Conservation (phyloP, 352 stramenopile species). For the Phytophthora capsici region DNA sequence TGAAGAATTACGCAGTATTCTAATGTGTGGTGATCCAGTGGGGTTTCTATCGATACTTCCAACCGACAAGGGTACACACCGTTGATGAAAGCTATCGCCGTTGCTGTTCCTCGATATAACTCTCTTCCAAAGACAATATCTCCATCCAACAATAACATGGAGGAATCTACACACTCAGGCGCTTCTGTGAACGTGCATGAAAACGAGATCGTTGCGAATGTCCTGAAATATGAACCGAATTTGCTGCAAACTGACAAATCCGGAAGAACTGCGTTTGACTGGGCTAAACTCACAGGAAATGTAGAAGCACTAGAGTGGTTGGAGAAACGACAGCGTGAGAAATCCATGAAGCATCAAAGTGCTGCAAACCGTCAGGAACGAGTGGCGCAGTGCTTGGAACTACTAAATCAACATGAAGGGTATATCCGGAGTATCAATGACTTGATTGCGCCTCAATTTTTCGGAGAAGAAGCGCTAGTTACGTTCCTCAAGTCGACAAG, state of each 20-base stretch:
- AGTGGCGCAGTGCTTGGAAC: constrained; percentile 41
- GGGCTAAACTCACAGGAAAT: constrained; percentile 65
- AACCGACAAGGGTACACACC: constrained; percentile 72
- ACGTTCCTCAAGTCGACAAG: constrained; percentile 36
- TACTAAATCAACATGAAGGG: constrained; percentile 47
- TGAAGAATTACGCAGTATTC: background rate
- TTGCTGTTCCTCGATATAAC: constrained; percentile 32
- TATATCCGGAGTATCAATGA: constrained; percentile 35
- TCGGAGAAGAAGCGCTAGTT: constrained; percentile 48
- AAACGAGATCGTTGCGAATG: constrained; percentile 52
- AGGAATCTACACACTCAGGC: constrained; percentile 38
- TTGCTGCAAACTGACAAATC: constrained; percentile 46
- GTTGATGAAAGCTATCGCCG: constrained; percentile 79
- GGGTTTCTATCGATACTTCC: constrained; percentile 57
- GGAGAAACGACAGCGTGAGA: constrained; percentile 39
- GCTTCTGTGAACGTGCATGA: too few relatives aligned
- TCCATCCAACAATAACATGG: constrained; percentile 21
- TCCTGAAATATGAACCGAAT: constrained; percentile 53
- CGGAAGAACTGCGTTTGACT: constrained; percentile 73
- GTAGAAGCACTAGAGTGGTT: constrained; percentile 38
- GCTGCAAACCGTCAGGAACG: constrained; percentile 42
- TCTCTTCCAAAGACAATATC: background rate
- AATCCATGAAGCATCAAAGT: constrained; percentile 44
- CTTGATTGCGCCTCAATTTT: constrained; percentile 45
- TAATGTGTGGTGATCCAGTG: constrained; percentile 30